Base-by-base conservation (phyloP, 495 filamentous ascomycete genomes). In the Alectoria sarmentosa region DNA sequence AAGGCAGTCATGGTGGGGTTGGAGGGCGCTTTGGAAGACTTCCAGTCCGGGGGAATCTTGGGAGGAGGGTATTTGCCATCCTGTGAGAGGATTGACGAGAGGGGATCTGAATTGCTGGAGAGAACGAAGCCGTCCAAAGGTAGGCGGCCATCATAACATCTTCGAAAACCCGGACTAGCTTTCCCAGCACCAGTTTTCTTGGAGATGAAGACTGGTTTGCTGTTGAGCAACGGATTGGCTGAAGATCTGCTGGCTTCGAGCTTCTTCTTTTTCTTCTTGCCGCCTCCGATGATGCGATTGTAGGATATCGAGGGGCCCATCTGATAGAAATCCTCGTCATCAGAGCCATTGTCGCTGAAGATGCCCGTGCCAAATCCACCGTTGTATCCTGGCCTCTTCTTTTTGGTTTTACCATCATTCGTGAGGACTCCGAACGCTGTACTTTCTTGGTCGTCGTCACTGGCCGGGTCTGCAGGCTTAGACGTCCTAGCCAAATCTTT, bases 301-400 rank as follows among this genome's bases (percentile, higher is more conserved):
- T 96, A 96, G n/a, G 88, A 90, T 72, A 96, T 92, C 70, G 86
- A 86, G 11, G 94, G 94, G 0, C 94, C 92, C 28, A 98, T 83
- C 55, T 90, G 90, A 75, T 97, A 98, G 0, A 90, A 90, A 70
- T 98, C 95, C 71, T 97, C 94, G 62, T 98, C 92, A 69, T 98
- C 94, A n/a, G 94, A 97, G 5, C 91, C 93, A 23, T 87, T 96
- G 65, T 98, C 94, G 70, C 98, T 98, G 60, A 98, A 74, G 28
- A 97, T 78, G 4, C 94, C 94, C 19, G 95, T 88, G 1, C 94
- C 94, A 57, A 98, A 91, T 0, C 87, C 89, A 57, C 86, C 83
- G 37, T 83, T 82, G 10, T 69, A 74, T 23, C 72, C 70, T 66
- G 81, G 73, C 60, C 77, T 82, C 46, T 83, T 83, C 19, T 80